phyloP scores from a whole-genome alignment of 148 eudicot species.

The Linanthus parryae region DNA sequence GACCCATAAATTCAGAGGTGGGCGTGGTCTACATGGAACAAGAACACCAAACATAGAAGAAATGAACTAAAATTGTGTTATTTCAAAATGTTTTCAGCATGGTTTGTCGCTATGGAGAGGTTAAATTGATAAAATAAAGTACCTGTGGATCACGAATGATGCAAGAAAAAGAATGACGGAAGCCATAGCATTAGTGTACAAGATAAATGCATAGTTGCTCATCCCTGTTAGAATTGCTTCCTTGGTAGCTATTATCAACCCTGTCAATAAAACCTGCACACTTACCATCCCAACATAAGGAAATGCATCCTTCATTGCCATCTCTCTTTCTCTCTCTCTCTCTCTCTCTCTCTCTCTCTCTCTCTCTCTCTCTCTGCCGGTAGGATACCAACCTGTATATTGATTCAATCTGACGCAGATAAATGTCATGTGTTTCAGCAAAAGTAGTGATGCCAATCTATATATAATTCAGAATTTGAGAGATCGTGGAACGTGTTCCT shows the following conservation, averaged over 20 bases:
- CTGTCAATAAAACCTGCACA: conserved; percentile 20
- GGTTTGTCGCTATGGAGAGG: too few species aligned
- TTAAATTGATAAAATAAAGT: too few species aligned
- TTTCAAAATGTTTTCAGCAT: too few species aligned
- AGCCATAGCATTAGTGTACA: conserved; percentile 62
- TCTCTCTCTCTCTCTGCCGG: too few species aligned
- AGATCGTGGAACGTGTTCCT: too few species aligned
- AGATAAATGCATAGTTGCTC: conserved; percentile 56
- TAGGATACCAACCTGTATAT: too few species aligned
- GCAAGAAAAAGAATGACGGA: conserved; percentile 53
- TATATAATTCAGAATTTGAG: too few species aligned
- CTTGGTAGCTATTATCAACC: conserved; percentile 23
- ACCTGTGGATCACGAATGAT: conserved; percentile 66
- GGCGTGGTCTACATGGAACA: conserved; percentile 37
- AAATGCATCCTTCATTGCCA: conserved; percentile 31
- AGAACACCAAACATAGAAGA: conserved; percentile 19
- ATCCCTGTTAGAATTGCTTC: conserved; percentile 48
- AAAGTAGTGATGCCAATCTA: too few species aligned
- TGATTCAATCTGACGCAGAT: too few species aligned
- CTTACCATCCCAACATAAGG: conserved; percentile 40
- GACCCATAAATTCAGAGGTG: conserved; percentile 37
- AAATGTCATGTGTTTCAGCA: too few species aligned
- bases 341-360: too few species aligned
- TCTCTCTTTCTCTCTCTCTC: conserved; percentile 8
- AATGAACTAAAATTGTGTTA: too few species aligned